Percentiles rank a stretch among this genome's conserved stretches.
These are phyloP conservation scores for Arthrocladium fulminans DNA, from an alignment of 2,329 filamentous ascomycete genomes.

Conservation along the genomic window DNA sequence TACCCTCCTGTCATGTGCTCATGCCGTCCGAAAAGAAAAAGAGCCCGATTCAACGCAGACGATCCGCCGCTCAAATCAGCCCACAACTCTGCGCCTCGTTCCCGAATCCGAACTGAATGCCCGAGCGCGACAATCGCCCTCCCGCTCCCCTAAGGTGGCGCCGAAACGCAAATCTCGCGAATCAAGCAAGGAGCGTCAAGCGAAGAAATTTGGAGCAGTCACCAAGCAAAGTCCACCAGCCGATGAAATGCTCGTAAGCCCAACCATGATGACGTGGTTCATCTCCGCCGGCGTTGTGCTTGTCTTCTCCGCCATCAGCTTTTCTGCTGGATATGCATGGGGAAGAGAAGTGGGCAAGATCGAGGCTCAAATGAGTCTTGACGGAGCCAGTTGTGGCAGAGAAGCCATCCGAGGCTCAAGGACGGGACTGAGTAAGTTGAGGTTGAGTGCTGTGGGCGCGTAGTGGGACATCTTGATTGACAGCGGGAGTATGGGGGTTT, in stretches of 20 bases:
- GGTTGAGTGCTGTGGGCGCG: constrained; percentile 32
- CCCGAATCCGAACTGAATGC: constrained; percentile 48
- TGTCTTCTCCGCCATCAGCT: constrained; percentile 55
- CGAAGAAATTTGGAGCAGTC: constrained; percentile 24
- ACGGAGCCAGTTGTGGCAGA: constrained; percentile 35
- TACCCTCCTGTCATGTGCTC: constrained; percentile 87
- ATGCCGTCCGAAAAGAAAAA: constrained; percentile 67
- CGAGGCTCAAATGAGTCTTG: constrained; percentile 32
- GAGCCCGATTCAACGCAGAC: constrained; percentile 21
- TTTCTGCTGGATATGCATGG: constrained; percentile 55
- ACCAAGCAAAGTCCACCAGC: constrained; percentile 27
- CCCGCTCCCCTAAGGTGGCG: constrained; percentile 19
- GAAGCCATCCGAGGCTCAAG: constrained; percentile 32
- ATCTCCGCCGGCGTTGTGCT: constrained; percentile 57
- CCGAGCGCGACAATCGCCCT: constrained; percentile 16
- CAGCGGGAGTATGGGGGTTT: neutral
- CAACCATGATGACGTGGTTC: constrained; percentile 57
- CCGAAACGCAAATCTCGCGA: constrained; percentile 24
- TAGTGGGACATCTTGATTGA: neutral
- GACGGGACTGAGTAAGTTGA: constrained; percentile 34
- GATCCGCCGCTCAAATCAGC: constrained; percentile 15
- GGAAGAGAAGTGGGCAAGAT: constrained; percentile 50
- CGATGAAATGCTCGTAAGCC: constrained; percentile 38
- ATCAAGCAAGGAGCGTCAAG: constrained; percentile 33
- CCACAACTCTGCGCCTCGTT: constrained; percentile 45